Evolutionary conservation across 2,329 filamentous ascomycete genomes (phyloP), one percentile per base, ranked within the genome.

Genomic region (Pezicula carpinea): DNA sequence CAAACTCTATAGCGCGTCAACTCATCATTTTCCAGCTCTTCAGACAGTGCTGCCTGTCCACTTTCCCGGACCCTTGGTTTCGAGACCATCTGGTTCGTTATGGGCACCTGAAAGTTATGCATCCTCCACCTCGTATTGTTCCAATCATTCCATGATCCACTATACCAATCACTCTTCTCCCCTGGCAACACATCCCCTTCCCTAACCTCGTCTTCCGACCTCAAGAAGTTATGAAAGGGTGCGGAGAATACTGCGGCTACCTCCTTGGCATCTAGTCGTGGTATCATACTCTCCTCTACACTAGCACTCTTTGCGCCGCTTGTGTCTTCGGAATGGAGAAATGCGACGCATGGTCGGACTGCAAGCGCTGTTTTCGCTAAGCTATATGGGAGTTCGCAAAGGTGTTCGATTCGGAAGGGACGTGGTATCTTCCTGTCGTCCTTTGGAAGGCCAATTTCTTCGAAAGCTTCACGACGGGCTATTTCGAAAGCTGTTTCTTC

Each of bases 231-330:
- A 64, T 85, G 81, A 58, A 97, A 89, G 0, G 89, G 87, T 5
- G 87, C 91, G 5, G 88, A 92, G 69, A 97, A 97, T 29, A 97
- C 89, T 38, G 90, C 91, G 2, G 90, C 91, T 2, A 97, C 92
- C 68, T 97, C 92, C 55, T 87, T 85, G 1, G 90, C 87, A 67
- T 96, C 89, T 10, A 96, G 75, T 33, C 82, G 78, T 0, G 92
- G 91, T 50, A 89, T 89, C 67, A 91, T 77, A 51, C 74, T 79
- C 56, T 85, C 82, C 61, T 87, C 87, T 3, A 80, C 82, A 44
- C 76, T 73, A 1, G 71, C 74, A 50, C 49, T 41, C 46, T 49
- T 40, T 17, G 38, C 36, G 49, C 76, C 40, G 41, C 48, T 48
- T 39, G 19, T 49, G 23, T 70, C 67, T 52, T 80, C 77, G 5